phyloP scores from a whole-genome alignment of 768 basidiomycete genomes.

The Lentinula guzmanii region DNA sequence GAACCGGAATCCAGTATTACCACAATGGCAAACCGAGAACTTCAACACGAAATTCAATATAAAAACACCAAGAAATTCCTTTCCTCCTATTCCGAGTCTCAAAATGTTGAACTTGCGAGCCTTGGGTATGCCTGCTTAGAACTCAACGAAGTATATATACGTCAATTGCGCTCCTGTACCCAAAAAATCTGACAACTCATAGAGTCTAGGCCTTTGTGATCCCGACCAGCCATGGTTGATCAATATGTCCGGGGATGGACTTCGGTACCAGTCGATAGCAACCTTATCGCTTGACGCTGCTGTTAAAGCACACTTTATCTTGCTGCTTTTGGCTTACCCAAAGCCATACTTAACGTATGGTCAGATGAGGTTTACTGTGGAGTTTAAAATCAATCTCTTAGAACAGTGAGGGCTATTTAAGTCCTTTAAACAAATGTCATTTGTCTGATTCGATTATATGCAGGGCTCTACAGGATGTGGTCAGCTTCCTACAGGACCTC shows the following conservation, averaged over 20 bases:
- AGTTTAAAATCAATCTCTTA: neutral
- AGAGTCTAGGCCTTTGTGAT: neutral
- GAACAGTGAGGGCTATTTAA: neutral
- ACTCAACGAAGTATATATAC: neutral
- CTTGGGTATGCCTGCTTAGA: neutral
- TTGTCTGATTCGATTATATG: neutral
- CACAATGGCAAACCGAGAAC: neutral
- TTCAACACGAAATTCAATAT: too few relatives aligned
- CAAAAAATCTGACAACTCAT: neutral
- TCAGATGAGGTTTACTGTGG: neutral
- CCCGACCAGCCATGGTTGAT: neutral
- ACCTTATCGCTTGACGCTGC: neutral
- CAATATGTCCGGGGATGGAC: neutral
- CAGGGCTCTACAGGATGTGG: neutral
- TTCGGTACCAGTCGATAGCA: neutral
- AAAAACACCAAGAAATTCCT: neutral
- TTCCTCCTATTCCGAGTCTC: too few relatives aligned
- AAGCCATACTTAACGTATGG: neutral
- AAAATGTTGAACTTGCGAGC: too few relatives aligned
- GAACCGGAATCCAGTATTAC: too few relatives aligned
- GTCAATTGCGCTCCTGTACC: neutral
- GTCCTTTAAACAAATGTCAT: neutral
- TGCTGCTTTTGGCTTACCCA: neutral
- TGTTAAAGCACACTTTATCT: neutral
- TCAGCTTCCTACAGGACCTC: neutral